A percentile compares a stretch with the other conserved stretches of the same genome.
Conservation (phyloP, 2,329 filamentous ascomycete genomes). For the Xylariaceae sp. region DNA sequence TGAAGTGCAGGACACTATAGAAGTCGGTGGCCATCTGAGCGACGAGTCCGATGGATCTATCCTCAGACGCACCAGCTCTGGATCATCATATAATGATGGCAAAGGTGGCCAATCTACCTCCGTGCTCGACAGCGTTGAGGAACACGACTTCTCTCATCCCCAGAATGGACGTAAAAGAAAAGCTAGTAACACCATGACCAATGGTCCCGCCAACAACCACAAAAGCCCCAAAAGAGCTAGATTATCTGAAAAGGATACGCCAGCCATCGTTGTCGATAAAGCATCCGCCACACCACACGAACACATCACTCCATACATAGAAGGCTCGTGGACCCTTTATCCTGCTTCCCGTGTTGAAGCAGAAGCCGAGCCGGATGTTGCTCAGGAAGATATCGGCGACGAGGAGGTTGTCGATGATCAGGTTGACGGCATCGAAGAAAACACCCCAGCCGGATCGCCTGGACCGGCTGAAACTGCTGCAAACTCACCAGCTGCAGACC, state of each 20-base stretch:
- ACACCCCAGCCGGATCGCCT: constrained; percentile 28
- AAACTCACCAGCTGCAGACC: constrained; percentile 32
- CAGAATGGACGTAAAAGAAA: too few relatives aligned
- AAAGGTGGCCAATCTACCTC: constrained; percentile 2
- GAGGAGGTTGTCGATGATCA: constrained; percentile 22
- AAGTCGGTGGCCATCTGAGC: constrained; percentile 44
- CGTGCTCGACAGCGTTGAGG: background rate
- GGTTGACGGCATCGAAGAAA: constrained; percentile 19
- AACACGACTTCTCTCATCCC: too few relatives aligned
- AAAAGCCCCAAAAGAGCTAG: too few relatives aligned
- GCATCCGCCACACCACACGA: constrained; percentile 12
- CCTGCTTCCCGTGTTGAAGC: constrained; percentile 16
- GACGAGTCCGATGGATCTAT: constrained; percentile 28
- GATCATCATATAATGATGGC: constrained; percentile 20
- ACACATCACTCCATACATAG: constrained; percentile 27
- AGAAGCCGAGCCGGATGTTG: constrained; percentile 12
- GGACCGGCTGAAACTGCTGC: constrained; percentile 27
- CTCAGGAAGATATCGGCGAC: constrained; percentile 19
- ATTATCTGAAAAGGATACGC: too few relatives aligned
- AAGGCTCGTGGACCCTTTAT: constrained; percentile 18
- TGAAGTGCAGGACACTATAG: constrained; percentile 54
- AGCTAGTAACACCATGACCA: too few relatives aligned
- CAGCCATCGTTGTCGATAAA: constrained; percentile 1
- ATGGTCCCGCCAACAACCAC: too few relatives aligned
- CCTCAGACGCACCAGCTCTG: constrained; percentile 26